These are phyloP conservation scores for Cutaneotrichosporon cutaneum DNA, from an alignment of 1,284 basidiomycete species.

Conservation along the genomic window DNA sequence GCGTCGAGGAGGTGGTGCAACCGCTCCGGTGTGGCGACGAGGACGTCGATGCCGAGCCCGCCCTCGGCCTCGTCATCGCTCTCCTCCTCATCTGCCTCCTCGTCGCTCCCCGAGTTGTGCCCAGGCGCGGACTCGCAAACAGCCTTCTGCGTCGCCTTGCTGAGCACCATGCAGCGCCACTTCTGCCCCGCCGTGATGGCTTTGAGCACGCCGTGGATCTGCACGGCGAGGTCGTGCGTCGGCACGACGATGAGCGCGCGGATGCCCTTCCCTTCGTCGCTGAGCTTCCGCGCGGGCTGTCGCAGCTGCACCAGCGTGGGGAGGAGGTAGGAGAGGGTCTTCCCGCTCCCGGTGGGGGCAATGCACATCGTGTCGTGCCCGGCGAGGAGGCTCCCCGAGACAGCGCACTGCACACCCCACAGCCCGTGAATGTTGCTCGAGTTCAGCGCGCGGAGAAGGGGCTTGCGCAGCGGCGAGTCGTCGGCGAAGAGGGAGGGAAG, in stretches of 20 bases:
- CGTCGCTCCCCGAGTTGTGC: constrained; percentile 23
- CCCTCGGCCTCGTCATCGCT: constrained; percentile 13
- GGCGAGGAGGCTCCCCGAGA: constrained; percentile 52
- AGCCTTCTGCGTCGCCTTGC: constrained; percentile 65
- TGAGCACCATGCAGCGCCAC: constrained; percentile 79
- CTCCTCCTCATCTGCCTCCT: constrained; percentile 23
- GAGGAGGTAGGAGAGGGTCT: constrained; percentile 84
- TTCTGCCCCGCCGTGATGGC: constrained; percentile 67
- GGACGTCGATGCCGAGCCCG: constrained; percentile 45
- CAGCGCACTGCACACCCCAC: constrained; percentile 49
- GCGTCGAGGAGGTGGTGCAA: constrained; percentile 63
- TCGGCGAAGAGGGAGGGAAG: constrained; percentile 40
- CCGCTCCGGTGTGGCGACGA: constrained; percentile 53
- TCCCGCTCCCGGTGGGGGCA: constrained; percentile 91
- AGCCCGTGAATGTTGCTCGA: constrained; percentile 34
- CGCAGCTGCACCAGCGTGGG: constrained; percentile 70
- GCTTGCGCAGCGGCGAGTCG: constrained; percentile 33
- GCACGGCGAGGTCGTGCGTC: constrained; percentile 93
- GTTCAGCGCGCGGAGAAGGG: constrained; percentile 31
- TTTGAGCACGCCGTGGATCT: constrained; percentile 82
- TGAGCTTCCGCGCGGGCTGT: constrained; percentile 58
- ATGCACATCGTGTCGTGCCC: constrained; percentile 81
- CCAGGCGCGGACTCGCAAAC: constrained; percentile 47
- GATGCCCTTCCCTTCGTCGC: constrained; percentile 61
- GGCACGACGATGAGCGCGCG: constrained; percentile 83